Evolutionary conservation across 129 eudicot genomes (phyloP).

Genomic region (Dittrichia graveolens): DNA sequence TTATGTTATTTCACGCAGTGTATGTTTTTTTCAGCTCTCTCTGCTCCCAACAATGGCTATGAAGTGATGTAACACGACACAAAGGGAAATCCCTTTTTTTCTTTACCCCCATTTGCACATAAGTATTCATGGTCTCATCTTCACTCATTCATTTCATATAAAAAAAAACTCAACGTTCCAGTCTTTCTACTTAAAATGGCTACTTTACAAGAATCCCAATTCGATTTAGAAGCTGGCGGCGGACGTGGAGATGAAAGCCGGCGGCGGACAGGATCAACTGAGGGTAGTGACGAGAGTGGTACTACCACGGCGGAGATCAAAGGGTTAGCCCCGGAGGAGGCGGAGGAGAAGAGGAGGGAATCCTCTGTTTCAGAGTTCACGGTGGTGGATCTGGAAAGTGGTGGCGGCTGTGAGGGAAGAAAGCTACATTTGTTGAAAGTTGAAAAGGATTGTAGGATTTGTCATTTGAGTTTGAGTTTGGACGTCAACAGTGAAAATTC

Average conservation of each 20-base stretch:
- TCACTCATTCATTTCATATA: slow-evolving; percentile 25
- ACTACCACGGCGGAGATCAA: slow-evolving; percentile 32
- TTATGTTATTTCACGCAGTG: slow-evolving; percentile 3
- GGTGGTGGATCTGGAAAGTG: slow-evolving; percentile 51
- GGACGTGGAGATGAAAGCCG: not conserved
- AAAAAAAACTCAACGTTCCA: slow-evolving; percentile 34
- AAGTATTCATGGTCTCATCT: slow-evolving; percentile 23
- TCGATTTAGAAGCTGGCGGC: slow-evolving; percentile 40
- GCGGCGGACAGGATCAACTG: not conserved
- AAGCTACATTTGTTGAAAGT: slow-evolving; percentile 40
- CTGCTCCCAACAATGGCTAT: slow-evolving; percentile 31
- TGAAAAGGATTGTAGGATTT: slow-evolving; percentile 79
- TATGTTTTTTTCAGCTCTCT: slow-evolving; percentile 22
- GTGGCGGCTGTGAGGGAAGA: slow-evolving; percentile 16
- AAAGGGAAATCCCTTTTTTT: slow-evolving; percentile 15
- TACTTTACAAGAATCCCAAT: slow-evolving; percentile 33
- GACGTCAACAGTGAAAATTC: slow-evolving; percentile 55
- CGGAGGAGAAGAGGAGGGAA: slow-evolving; percentile 37
- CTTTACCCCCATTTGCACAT: slow-evolving; percentile 4
- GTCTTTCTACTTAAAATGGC: slow-evolving; percentile 16
- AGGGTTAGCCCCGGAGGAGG: slow-evolving; percentile 20
- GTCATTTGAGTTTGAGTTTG: slow-evolving; percentile 77
- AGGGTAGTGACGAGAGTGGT: slow-evolving; percentile 6
- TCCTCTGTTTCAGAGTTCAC: slow-evolving; percentile 52
- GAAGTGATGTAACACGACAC: slow-evolving; percentile 26